phyloP scores from a whole-genome alignment of 2,329 filamentous ascomycete genomes.

The Diaporthe vexans region DNA sequence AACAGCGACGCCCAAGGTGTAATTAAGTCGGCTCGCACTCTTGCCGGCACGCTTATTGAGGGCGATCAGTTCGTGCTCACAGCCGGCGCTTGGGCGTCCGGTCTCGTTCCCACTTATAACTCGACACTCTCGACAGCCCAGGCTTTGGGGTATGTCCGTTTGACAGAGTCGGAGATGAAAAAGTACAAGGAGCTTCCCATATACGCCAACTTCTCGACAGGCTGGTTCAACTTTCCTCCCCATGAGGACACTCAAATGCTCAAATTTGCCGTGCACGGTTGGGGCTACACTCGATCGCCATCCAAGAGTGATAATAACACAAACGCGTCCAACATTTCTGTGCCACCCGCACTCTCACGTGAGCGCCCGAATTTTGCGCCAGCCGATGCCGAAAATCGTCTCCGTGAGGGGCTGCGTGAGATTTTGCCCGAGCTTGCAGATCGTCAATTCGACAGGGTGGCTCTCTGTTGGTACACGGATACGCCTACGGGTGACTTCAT shows the following conservation, averaged over 20 bases:
- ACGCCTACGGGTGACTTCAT: constrained; percentile 10
- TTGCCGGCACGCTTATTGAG: background rate
- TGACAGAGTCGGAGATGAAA: constrained; percentile 2
- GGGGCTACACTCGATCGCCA: constrained; percentile 8
- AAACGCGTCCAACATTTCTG: background rate
- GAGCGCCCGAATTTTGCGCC: constrained; percentile 4
- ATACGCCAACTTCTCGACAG: constrained; percentile 4
- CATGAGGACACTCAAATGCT: background rate
- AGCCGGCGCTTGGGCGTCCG: constrained; percentile 8
- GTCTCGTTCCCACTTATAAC: constrained; percentile 1
- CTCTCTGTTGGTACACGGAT: constrained; percentile 10
- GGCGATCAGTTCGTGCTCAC: constrained; percentile 1
- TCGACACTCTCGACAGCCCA: constrained; percentile 4
- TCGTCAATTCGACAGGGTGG: background rate
- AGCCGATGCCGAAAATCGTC: background rate
- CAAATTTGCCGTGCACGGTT: constrained; percentile 11
- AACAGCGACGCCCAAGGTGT: constrained; percentile 1
- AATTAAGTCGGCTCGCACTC: background rate
- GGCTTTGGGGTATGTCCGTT: constrained; percentile 7
- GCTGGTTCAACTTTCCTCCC: constrained; percentile 11
- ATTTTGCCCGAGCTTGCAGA: constrained; percentile 10
- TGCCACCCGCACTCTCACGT: background rate
- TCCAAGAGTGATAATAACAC: constrained; percentile 5
- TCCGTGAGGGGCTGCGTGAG: background rate
- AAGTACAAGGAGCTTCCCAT: constrained; percentile 6